Evolutionary conservation across 306 rosid genomes (phyloP), one percentile per base, ranked within the genome.

Genomic region (Quercus wislizeni): DNA sequence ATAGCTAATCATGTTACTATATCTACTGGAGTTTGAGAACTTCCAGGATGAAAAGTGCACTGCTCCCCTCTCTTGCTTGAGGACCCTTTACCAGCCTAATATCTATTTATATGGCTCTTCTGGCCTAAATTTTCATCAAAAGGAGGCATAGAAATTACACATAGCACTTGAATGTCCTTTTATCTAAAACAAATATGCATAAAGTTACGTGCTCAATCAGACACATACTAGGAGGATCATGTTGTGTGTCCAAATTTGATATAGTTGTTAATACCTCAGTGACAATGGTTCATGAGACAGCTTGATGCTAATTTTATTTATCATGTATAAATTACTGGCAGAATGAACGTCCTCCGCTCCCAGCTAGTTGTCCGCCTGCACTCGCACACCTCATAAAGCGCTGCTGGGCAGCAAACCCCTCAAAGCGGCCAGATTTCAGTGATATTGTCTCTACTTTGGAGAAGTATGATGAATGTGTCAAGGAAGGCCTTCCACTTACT

Each of bases 311-410:
- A 68, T 8, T 18, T 68, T 33, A 13, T 35, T 4, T 35, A 18
- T 35, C 10, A 35, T 4, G 3, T 68, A 4, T 68, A 10, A 19
- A 33, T 68, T 18, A 4, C 35, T 68, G 51, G 90, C 92, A 94
- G 99, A 94, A 94, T n/a, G 99, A 94, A 76, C 83, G 99, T 71
- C 99, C 99, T 73, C 99, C 99, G 12, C 49, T 94, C 63, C 99
- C 99, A 28, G 97, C 97, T 2, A 94, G 97, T 82, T 94, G 99
- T 80, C 99, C 91, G 72, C 95, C 97, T 0, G 97, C 95, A 28
- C 82, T 92, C 4, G 99, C 96, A 0, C 99, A 93, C 86, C 96
- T 95, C 20, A 92, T 95, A 55, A 93, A 93, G 89, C 88, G 96
- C 20, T 95, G 99, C 78, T 93, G 99, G 98, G 85, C 96, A 2